Evolutionary conservation across 2,329 filamentous ascomycete species (phyloP).

Genomic region (Trichoderma afroharzianum): DNA sequence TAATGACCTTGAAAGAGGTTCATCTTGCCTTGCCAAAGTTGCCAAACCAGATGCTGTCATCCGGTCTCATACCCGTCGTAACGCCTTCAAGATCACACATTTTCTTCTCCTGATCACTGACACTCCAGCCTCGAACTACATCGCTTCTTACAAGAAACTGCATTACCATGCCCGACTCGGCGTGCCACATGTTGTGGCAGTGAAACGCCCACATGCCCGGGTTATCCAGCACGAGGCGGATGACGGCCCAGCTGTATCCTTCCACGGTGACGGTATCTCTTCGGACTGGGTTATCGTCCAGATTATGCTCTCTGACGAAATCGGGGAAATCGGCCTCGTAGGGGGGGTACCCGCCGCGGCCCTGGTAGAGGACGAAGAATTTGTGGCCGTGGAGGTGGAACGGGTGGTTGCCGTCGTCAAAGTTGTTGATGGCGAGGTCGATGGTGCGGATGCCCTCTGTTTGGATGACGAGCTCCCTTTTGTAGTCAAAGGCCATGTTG

Average conservation of each 20-base stretch:
- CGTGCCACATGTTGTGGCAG: conserved; percentile 58
- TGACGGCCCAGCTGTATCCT: conserved; percentile 51
- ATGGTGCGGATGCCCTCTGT: conserved; percentile 49
- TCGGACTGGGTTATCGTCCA: conserved; percentile 32
- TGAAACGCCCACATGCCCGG: conserved; percentile 57
- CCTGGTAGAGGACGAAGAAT: conserved; percentile 46
- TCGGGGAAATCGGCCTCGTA: conserved; percentile 22
- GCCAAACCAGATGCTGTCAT: conserved; percentile 38
- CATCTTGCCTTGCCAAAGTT: conserved; percentile 20
- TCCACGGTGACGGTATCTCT: conserved; percentile 48
- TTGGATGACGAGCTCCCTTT: conserved; percentile 44
- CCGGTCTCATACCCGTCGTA: conserved; percentile 30
- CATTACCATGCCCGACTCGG: conserved; percentile 57
- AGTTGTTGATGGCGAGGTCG: conserved; percentile 57
- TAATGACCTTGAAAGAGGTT: too few relatives aligned
- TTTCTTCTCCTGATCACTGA: conserved; percentile 22
- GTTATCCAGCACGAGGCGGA: conserved; percentile 55
- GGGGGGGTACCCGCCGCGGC: conserved; percentile 34
- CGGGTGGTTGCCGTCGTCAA: conserved; percentile 47
- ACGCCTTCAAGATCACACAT: conserved; percentile 33
- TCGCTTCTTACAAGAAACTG: conserved; percentile 44
- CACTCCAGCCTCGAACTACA: conserved; percentile 26
- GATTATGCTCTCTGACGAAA: conserved; percentile 25
- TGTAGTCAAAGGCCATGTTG: conserved; percentile 27
- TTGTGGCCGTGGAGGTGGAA: conserved; percentile 59